These are phyloP conservation scores for Yamagishiella unicocca DNA, from an alignment of 139 green algal genomes.

Conservation along the genomic window DNA sequence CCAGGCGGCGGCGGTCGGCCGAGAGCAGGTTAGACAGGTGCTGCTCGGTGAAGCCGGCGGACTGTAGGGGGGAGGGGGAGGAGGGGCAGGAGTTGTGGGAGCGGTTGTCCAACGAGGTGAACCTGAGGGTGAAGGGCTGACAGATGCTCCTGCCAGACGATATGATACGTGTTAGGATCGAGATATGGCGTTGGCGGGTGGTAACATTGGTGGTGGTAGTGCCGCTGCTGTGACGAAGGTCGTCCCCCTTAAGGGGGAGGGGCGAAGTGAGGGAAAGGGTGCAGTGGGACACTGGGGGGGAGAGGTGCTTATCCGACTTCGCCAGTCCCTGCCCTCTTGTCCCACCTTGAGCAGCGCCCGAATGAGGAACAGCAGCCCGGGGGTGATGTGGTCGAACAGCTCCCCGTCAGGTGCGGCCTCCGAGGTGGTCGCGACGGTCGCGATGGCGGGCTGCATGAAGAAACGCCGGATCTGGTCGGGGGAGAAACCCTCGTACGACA, in stretches of 20 bases:
- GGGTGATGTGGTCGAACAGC: conserved; percentile 25
- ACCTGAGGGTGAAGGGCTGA: no score
- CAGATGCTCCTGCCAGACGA: no score
- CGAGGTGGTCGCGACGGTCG: background rate
- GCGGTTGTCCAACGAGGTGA: no score
- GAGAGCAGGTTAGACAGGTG: conserved; percentile 22
- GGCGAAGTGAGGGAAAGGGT: no score
- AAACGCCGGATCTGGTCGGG: conserved; percentile 6
- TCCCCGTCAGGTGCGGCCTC: background rate
- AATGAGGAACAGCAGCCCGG: conserved; percentile 14
- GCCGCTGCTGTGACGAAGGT: no score
- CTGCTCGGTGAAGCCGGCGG: conserved; percentile 33
- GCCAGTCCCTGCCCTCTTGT: no score
- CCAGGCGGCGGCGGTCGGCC: conserved; percentile 16
- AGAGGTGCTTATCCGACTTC: no score
- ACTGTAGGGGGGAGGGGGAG: background rate
- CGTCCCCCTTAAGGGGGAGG: no score
- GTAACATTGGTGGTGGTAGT: no score
- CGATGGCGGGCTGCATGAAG: conserved; percentile 2
- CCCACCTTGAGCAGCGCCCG: conserved; percentile 17
- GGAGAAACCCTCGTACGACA: conserved; percentile 19
- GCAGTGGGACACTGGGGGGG: no score
- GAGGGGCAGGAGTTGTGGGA: background rate
- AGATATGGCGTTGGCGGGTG: no score
- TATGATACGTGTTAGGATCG: no score